These are phyloP conservation scores for Phytopythium delawarense DNA, from an alignment of 352 stramenopile species.

Conservation along the genomic window DNA sequence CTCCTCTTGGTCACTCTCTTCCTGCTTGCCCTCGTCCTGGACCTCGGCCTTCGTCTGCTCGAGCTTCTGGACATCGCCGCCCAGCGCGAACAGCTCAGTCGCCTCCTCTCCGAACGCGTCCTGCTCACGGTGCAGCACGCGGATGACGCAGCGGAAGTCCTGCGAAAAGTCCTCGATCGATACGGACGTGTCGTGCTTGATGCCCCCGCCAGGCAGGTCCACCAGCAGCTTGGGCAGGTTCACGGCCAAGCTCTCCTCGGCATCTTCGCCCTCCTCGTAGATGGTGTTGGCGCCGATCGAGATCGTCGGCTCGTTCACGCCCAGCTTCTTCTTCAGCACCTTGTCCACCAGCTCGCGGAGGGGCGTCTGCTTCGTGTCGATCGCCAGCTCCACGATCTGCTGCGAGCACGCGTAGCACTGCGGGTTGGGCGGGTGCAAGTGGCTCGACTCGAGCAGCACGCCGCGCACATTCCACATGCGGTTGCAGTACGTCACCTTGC, in stretches of 20 bases:
- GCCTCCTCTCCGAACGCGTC: constrained; percentile 63
- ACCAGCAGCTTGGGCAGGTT: constrained; percentile 89
- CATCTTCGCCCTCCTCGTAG: constrained; percentile 95
- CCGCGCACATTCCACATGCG: constrained; percentile 88
- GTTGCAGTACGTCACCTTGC: constrained; percentile 95
- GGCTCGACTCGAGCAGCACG: constrained; percentile 90
- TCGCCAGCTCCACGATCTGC: constrained; percentile 85
- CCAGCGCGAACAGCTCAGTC: constrained; percentile 71
- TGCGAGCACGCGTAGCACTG: constrained; percentile 97
- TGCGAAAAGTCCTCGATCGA: constrained; percentile 96
- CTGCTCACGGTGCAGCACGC: constrained; percentile 65
- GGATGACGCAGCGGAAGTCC: constrained; percentile 87
- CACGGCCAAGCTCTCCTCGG: constrained; percentile 63
- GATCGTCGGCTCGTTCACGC: constrained; percentile 87
- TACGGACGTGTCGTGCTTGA: constrained; percentile 90
- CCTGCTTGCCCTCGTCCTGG: constrained; percentile 18
- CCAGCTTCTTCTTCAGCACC: constrained; percentile 86
- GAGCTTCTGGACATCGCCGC: constrained; percentile 59
- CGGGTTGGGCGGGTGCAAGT: constrained; percentile 88
- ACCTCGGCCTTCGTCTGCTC: constrained; percentile 27
- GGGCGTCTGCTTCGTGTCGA: constrained; percentile 88
- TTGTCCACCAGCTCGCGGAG: constrained; percentile 73
- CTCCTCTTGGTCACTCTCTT: constrained; percentile 8
- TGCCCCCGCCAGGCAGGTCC: constrained; percentile 89
- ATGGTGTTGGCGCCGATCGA: constrained; percentile 86